These are phyloP conservation scores for Marchantia paleacea DNA, from an alignment of 225 moss, liverwort and hornwort species.

Conservation along the genomic window DNA sequence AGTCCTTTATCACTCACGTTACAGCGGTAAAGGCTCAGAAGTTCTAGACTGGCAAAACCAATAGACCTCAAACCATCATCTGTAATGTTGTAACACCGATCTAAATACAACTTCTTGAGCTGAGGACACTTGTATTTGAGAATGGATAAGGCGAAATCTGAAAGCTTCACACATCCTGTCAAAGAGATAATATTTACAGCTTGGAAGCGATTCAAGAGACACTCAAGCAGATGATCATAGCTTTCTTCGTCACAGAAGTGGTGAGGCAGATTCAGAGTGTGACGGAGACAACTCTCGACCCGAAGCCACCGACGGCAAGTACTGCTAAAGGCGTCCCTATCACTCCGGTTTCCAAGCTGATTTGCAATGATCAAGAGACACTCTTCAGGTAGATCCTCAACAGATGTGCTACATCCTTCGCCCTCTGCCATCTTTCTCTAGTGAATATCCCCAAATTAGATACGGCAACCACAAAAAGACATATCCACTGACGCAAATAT, in stretches of 20 bases:
- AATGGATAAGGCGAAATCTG: constrained; percentile 12
- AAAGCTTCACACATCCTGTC: constrained; percentile 19
- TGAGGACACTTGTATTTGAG: constrained; percentile 10
- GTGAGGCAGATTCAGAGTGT: constrained; percentile 19
- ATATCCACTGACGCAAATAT: background rate
- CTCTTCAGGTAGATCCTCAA: constrained; percentile 18
- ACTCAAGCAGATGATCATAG: constrained; percentile 9
- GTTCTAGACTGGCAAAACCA: constrained; percentile 14
- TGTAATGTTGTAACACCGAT: constrained; percentile 20
- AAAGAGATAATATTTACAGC: constrained; percentile 16
- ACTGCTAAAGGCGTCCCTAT: constrained; percentile 12
- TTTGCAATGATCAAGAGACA: constrained; percentile 15
- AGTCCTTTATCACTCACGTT: constrained; percentile 20
- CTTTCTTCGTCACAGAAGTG: constrained; percentile 4
- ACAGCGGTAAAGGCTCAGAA: constrained; percentile 22
- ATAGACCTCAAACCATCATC: constrained; percentile 15
- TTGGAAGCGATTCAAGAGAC: constrained; percentile 17
- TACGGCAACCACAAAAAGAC: background rate
- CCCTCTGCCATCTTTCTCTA: background rate
- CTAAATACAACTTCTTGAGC: constrained; percentile 19
- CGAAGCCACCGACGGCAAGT: constrained; percentile 16
- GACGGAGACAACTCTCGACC: constrained; percentile 7
- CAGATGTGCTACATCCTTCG: background rate
- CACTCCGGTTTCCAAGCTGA: background rate
- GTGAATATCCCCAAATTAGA: background rate